A percentile compares a stretch with the other conserved stretches of the same genome.
Conservation (phyloP, 768 basidiomycete species). For the Russula compacta region DNA sequence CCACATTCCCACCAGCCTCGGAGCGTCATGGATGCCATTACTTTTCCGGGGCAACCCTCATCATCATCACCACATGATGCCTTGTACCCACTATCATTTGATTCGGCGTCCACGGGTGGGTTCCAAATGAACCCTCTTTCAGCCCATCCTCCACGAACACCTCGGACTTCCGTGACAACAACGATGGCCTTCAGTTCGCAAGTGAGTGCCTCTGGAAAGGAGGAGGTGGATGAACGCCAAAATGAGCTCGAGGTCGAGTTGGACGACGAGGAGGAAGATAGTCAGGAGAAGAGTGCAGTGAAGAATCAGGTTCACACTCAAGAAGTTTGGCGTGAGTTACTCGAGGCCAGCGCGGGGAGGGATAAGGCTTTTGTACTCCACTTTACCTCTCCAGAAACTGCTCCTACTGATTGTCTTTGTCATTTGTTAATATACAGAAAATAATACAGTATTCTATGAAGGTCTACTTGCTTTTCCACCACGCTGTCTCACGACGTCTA, state of each 20-base stretch:
- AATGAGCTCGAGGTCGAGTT: conserved; percentile 24
- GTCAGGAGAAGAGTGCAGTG: conserved; percentile 21
- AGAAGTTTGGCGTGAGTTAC: conserved; percentile 75
- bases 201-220: conserved; percentile 31
- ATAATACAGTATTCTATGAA: conserved; percentile 76
- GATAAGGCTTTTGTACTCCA: conserved; percentile 76
- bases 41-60: conserved; percentile 45
- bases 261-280: conserved; percentile 29
- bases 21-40: conserved; percentile 52
- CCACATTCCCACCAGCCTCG: conserved; percentile 1
- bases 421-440: conserved; percentile 44
- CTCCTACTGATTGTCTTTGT: neutral
- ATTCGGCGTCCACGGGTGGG: conserved; percentile 32
- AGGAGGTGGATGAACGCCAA: conserved; percentile 24
- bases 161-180: conserved; percentile 41
- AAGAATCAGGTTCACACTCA: conserved; percentile 44
- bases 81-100: conserved; percentile 48
- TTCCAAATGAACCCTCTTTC: conserved; percentile 82
- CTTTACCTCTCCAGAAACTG: neutral
- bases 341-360: conserved; percentile 67
- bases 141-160: conserved; percentile 70
- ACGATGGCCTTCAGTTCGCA: conserved; percentile 27
- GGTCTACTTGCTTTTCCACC: conserved; percentile 64
- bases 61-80: conserved; percentile 38
- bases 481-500: conserved; percentile 36